phyloP scores from a whole-genome alignment of 495 filamentous ascomycete species.

The Penicillium angulare region DNA sequence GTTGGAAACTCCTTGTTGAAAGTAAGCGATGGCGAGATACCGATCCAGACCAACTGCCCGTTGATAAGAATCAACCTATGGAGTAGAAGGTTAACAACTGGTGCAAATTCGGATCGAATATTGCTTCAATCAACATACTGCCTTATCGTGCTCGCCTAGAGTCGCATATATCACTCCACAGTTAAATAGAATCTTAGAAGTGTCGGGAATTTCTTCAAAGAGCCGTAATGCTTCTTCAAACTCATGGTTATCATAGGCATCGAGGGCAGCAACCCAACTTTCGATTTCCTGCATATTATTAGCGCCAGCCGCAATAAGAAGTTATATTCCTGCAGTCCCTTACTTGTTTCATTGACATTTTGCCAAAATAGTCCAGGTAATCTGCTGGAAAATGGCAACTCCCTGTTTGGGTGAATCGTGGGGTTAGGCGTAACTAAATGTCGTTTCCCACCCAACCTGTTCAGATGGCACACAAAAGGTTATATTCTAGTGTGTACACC shows the following conservation, averaged over 20 bases:
- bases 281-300: slow-evolving; percentile 81
- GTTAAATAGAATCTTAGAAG: slow-evolving; percentile 98
- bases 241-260: slow-evolving; percentile 92
- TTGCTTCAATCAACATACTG: too few relatives aligned
- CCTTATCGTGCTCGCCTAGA: slow-evolving; percentile 92
- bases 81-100: slow-evolving; percentile 4
- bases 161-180: slow-evolving; percentile 98
- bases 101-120: too few relatives aligned
- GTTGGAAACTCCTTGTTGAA: slow-evolving; percentile 98
- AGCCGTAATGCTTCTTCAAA: slow-evolving; percentile 81
- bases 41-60: slow-evolving; percentile 83
- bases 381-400: too few relatives aligned
- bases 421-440: background rate
- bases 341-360: slow-evolving; percentile 47
- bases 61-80: slow-evolving; percentile 91
- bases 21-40: slow-evolving; percentile 96
- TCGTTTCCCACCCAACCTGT: background rate
- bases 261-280: slow-evolving; percentile 92
- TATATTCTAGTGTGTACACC: slow-evolving; percentile 11
- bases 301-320: slow-evolving; percentile 7
- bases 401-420: too few relatives aligned
- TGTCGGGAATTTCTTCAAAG: slow-evolving; percentile 88
- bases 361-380: background rate
- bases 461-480: background rate
- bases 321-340: background rate